Percentiles rank a stretch among this genome's conserved stretches.
These are phyloP conservation scores for Rhynchospora tenuis DNA, from an alignment of 176 grass and related monocot species.

Conservation along the genomic window DNA sequence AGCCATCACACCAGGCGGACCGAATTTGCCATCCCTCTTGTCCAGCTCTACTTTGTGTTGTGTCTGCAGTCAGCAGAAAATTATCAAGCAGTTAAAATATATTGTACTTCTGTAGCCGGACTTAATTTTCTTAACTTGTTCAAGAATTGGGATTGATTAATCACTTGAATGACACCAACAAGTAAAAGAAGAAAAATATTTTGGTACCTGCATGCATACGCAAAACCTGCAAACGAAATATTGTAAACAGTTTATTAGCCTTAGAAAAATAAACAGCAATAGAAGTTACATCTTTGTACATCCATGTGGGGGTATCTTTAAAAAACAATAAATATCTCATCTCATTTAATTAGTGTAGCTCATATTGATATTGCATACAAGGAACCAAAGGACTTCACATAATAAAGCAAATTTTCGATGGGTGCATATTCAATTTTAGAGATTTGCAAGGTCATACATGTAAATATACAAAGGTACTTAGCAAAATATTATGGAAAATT, in stretches of 20 bases:
- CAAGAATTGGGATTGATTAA: not conserved
- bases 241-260: conserved; percentile 7
- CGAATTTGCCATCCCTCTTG: conserved; percentile 76
- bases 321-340: not conserved
- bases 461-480: conserved; percentile 12
- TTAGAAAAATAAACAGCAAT: not conserved
- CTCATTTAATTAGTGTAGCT: not conserved
- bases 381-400: not conserved
- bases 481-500: not conserved
- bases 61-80: conserved; percentile 40
- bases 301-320: not conserved
- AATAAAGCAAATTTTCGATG: not conserved
- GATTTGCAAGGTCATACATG: not conserved
- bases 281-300: not conserved
- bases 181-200: not conserved
- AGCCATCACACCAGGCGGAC: conserved; percentile 46
- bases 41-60: conserved; percentile 83
- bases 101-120: not conserved
- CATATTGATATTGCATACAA: not conserved
- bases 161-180: not conserved
- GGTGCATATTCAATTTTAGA: not conserved
- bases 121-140: not conserved
- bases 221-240: conserved; percentile 68
- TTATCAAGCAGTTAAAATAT: conserved; percentile 9
- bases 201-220: conserved; percentile 91